These are phyloP conservation scores for Trichophyton schoenleinii DNA, from an alignment of 2,329 filamentous ascomycete species.

Conservation along the genomic window DNA sequence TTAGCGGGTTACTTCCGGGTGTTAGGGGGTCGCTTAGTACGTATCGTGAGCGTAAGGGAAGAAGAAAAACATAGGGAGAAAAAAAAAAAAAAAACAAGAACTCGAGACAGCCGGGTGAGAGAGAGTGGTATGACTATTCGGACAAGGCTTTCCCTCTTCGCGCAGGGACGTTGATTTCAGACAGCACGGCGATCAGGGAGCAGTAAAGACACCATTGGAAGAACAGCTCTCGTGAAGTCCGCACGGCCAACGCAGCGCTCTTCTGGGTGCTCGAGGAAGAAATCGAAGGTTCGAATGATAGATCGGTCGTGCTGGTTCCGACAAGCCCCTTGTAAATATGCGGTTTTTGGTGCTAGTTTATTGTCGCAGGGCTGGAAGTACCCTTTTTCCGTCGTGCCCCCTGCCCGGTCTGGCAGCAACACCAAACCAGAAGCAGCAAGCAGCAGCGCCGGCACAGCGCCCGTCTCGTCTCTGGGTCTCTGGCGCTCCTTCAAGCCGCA, in stretches of 20 bases:
- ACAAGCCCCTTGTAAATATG: slow-evolving; percentile 1
- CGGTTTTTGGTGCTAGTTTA: not conserved
- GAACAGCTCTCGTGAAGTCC: not conserved
- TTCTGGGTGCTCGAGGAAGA: not conserved
- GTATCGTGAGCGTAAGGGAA: not conserved
- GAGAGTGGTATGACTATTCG: not conserved
- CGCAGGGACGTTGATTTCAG: not conserved
- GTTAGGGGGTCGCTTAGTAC: not conserved
- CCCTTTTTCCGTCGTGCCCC: not conserved
- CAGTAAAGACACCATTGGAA: not conserved
- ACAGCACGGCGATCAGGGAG: not conserved
- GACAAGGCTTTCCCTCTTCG: not conserved
- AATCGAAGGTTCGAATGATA: not conserved
- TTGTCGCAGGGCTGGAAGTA: slow-evolving; percentile 1
- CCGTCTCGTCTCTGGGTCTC: not conserved
- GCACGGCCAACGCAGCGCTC: not conserved
- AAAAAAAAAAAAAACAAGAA: not conserved
- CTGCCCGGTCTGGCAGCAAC: not conserved
- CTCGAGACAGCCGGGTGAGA: not conserved
- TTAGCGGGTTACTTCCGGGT: slow-evolving; percentile 3
- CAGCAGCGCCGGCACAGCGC: not conserved
- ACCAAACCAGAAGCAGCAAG: not conserved
- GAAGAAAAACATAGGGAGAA: not conserved
- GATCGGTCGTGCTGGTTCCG: not conserved
- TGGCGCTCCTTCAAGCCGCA: not conserved